Evolutionary conservation across 179 eudicot genomes (phyloP).

Genomic region (Drosera spatulata): DNA sequence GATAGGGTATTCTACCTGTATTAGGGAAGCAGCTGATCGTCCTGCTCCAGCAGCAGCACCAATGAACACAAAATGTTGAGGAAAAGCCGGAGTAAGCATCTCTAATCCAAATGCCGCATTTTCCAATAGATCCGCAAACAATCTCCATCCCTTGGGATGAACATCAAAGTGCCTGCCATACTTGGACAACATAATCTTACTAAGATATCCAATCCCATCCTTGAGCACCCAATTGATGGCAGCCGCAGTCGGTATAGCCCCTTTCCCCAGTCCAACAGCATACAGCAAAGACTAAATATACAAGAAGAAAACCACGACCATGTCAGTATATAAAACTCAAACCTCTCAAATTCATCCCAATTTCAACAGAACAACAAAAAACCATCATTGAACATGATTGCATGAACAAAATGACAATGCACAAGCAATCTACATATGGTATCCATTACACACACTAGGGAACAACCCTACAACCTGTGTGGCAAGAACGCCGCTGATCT

Average conservation of each 20-base stretch:
- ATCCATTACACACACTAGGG: background rate
- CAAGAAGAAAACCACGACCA: no score
- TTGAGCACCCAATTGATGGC: slow-evolving; percentile 98
- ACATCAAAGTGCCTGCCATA: slow-evolving; percentile 97
- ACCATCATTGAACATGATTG: background rate
- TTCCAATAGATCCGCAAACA: slow-evolving; percentile 91
- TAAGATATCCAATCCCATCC: slow-evolving; percentile 97
- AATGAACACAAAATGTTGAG: slow-evolving; percentile 85
- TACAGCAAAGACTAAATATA: slow-evolving; percentile 69
- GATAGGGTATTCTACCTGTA: slow-evolving; percentile 45
- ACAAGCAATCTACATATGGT: background rate
- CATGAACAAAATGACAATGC: background rate
- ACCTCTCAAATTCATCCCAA: no score
- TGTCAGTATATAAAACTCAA: no score
- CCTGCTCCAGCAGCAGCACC: slow-evolving; percentile 98
- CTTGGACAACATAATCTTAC: slow-evolving; percentile 83
- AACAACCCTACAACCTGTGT: slow-evolving; percentile 44
- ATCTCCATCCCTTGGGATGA: slow-evolving; percentile 98
- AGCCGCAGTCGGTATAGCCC: slow-evolving; percentile 98
- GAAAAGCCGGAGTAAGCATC: slow-evolving; percentile 92
- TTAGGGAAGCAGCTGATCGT: slow-evolving; percentile 83
- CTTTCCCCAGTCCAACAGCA: slow-evolving; percentile 96
- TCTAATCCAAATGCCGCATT: slow-evolving; percentile 90
- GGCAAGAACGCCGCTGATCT: slow-evolving; percentile 86
- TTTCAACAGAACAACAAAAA: slow-evolving; percentile 8